Base-by-base conservation (phyloP, 805 yeast species). In the Suhomyces sp. region DNA sequence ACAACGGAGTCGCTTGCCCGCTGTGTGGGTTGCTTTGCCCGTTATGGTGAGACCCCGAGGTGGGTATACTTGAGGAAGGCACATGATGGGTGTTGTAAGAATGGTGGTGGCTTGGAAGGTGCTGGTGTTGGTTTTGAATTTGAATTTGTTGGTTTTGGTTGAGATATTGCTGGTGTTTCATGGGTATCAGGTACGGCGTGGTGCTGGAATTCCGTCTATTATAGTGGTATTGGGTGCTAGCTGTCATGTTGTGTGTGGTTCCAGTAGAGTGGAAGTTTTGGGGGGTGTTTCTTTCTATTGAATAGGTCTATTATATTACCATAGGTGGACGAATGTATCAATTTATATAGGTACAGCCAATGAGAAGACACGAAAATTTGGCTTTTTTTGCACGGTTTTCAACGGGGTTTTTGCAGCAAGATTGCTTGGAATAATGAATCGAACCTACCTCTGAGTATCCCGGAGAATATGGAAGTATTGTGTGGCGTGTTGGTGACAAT, bases 111-210 rank as follows among this genome's bases (percentile, higher is more conserved):
- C 19, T 32, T 18, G 25, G 42, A 12, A 26, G 32, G 13, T 30
- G 28, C 12, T 14, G 25, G 33, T 16, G 33, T 31, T 10, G 39
- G 37, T 19, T 31, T 44, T 6, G 12, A 19, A 5, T 3, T 14
- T 11, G n/a, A 5, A 22, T 12, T 21, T 36, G 41, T 11, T 19
- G 28, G 18, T 35, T 39, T 4, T 43, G 49, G 22, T 36, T 20
- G 14, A 17, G 15, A 25, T 34, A 42, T 12, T 50, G 51, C 18
- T 49, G 57, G 25, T 49, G 55, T 25, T 54, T 54, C 7, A 40
- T 33, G 13, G 63, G 64, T 12, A 58, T 51, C 3, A 60, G 44
- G 41, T 60, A 60, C 19, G 65, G 65, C 11, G 54, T 35, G 3
- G 58, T 33, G 9, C 54, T 35, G 5, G 62, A 56, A 25, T 56